Percentiles rank a stretch among this genome's conserved stretches.
phyloP scores from a whole-genome alignment of 805 yeast species.

The Candida mattraensis region DNA sequence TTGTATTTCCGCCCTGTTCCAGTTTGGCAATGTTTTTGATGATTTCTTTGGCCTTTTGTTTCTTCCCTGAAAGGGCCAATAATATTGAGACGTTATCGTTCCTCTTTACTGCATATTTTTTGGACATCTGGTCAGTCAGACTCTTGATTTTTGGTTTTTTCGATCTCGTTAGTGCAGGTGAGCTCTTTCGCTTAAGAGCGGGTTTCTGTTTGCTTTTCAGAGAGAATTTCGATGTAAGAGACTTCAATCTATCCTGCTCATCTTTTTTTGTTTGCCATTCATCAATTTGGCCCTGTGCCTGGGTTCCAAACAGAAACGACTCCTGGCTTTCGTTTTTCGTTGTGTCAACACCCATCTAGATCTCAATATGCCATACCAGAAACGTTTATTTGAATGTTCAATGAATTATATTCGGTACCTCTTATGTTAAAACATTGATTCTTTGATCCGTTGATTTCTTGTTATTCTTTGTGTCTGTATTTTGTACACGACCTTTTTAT shows the following conservation, averaged over 20 bases:
- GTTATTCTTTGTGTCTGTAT: constrained; percentile 2
- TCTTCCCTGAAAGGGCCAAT: constrained; percentile 32
- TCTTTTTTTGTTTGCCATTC: constrained; percentile 22
- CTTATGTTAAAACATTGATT: neutral
- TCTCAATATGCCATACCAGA: no score
- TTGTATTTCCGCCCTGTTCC: constrained; percentile 10
- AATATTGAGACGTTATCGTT: constrained; percentile 20
- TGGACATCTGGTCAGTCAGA: constrained; percentile 26
- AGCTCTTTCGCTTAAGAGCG: constrained; percentile 1
- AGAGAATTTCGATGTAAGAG: constrained; percentile 11
- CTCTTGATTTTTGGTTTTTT: constrained; percentile 20
- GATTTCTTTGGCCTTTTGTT: constrained; percentile 30
- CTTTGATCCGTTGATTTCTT: no score
- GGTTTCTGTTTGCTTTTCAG: constrained; percentile 1
- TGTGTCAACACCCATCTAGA: neutral
- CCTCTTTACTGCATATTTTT: constrained; percentile 18
- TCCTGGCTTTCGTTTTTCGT: neutral
- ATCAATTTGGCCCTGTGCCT: constrained; percentile 23
- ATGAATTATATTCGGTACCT: no score
- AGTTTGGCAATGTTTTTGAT: constrained; percentile 21
- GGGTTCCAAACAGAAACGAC: constrained; percentile 22
- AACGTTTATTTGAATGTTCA: no score
- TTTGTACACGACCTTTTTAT: constrained; percentile 11
- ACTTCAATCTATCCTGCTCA: constrained; percentile 6
- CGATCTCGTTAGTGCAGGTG: constrained; percentile 4